Conservation (phyloP, 2,329 filamentous ascomycete species). For the Tolypocladium capitatum region DNA sequence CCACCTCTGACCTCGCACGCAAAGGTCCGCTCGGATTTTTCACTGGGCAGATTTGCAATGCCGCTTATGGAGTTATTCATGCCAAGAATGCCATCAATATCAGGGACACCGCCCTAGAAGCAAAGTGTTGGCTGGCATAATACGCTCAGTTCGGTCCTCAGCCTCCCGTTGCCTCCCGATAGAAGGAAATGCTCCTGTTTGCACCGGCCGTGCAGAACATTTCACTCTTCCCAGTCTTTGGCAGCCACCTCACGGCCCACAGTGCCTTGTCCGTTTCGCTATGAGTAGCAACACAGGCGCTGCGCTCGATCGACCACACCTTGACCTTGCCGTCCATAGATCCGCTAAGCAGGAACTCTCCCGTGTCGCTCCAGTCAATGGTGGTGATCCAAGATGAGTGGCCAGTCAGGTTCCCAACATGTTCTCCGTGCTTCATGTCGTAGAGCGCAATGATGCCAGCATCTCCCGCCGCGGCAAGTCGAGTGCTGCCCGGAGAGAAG, state of each 20-base stretch:
- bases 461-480: constrained; percentile 83
- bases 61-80: not conserved
- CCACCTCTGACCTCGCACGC: too few relatives aligned
- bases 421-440: constrained; percentile 83
- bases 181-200: constrained; percentile 65
- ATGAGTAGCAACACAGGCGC: constrained; percentile 80
- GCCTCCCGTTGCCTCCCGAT: constrained; percentile 66
- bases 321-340: constrained; percentile 90
- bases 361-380: constrained; percentile 85
- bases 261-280: constrained; percentile 77
- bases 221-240: constrained; percentile 53
- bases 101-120: not conserved
- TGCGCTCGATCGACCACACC: constrained; percentile 82
- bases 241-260: constrained; percentile 77
- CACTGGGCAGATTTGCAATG: not conserved
- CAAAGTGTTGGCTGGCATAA: not conserved
- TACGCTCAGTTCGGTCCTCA: constrained; percentile 16
- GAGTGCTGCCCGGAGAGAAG: constrained; percentile 75
- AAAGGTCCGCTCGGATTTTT: not conserved
- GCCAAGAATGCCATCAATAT: not conserved
- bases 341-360: constrained; percentile 80
- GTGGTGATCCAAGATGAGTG: constrained; percentile 82
- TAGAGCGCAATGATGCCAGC: constrained; percentile 81
- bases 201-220: constrained; percentile 70
- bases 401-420: constrained; percentile 70